phyloP scores from a whole-genome alignment of 2,329 filamentous ascomycete genomes.

The Stagonosporopsis chrysanthemi region DNA sequence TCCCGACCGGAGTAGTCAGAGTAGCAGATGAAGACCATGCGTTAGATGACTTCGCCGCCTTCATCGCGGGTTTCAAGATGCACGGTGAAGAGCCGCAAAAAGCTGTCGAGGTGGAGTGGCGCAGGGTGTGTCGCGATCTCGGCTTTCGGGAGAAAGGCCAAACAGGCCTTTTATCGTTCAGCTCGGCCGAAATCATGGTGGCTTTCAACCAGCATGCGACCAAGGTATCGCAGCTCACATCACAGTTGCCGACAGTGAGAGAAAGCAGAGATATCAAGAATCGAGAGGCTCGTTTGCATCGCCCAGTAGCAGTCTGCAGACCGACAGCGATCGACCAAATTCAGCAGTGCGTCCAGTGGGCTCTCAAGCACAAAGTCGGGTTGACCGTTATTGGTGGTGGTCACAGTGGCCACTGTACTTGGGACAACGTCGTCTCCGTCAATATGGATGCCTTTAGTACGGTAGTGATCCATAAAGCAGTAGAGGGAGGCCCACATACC shows the following conservation, averaged over 20 bases:
- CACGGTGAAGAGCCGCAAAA: not conserved
- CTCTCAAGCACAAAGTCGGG: conserved; percentile 54
- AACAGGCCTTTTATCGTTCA: not conserved
- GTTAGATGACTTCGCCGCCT: not conserved
- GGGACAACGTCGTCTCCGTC: conserved; percentile 61
- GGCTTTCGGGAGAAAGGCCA: not conserved
- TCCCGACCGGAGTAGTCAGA: not conserved
- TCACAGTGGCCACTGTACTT: conserved; percentile 67
- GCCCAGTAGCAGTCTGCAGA: conserved; percentile 55
- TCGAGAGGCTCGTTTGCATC: conserved; percentile 56
- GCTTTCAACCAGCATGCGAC: not conserved
- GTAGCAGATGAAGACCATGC: not conserved
- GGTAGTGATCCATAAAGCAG: conserved; percentile 51
- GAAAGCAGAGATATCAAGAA: conserved; percentile 57
- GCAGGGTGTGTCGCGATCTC: not conserved
- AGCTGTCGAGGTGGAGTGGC: not conserved
- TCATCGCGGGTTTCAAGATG: not conserved
- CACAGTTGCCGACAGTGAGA: conserved; percentile 50
- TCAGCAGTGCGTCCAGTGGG: conserved; percentile 65
- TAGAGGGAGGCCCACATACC: conserved; percentile 27
- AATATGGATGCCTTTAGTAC: conserved; percentile 66
- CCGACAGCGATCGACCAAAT: conserved; percentile 61
- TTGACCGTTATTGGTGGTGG: conserved; percentile 65
- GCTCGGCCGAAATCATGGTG: not conserved
- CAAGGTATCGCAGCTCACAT: conserved; percentile 46